Evolutionary conservation across 1,139 yeast genomes (phyloP).

Genomic region (Zygosaccharomyces sapae): DNA sequence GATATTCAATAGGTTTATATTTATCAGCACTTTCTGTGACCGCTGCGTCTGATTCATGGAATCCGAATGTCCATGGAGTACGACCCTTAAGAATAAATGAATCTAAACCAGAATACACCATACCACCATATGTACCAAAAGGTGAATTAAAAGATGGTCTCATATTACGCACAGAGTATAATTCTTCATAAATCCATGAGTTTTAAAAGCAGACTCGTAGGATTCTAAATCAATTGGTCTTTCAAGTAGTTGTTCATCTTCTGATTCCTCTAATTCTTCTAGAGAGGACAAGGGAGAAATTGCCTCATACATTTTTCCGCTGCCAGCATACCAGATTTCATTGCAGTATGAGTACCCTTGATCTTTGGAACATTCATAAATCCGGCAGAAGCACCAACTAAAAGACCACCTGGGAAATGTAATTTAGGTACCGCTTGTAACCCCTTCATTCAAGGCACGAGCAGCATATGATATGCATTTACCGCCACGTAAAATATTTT

Average conservation of each 20-base stretch:
- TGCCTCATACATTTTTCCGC: slow-evolving; percentile 75
- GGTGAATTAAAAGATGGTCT: slow-evolving; percentile 78
- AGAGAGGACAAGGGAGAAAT: slow-evolving; percentile 46
- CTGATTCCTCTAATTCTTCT: slow-evolving; percentile 43
- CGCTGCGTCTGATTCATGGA: slow-evolving; percentile 65
- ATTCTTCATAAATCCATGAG: slow-evolving; percentile 85
- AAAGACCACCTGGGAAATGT: slow-evolving; percentile 90
- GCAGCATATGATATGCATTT: slow-evolving; percentile 93
- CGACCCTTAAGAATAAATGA: slow-evolving; percentile 72
- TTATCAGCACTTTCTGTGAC: slow-evolving; percentile 64
- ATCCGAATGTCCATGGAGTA: slow-evolving; percentile 84
- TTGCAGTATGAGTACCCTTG: slow-evolving; percentile 97
- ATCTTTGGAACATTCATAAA: slow-evolving; percentile 95
- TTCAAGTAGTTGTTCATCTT: slow-evolving; percentile 37
- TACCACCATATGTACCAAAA: slow-evolving; percentile 75
- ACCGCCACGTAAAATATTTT: slow-evolving; percentile 76
- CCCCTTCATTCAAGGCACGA: slow-evolving; percentile 94
- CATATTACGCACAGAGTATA: slow-evolving; percentile 76
- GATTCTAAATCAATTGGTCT: slow-evolving; percentile 47
- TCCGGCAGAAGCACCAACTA: slow-evolving; percentile 95
- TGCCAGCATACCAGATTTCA: slow-evolving; percentile 91
- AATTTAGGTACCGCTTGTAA: slow-evolving; percentile 84
- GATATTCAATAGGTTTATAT: slow-evolving; percentile 71
- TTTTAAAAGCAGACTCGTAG: slow-evolving; percentile 62
- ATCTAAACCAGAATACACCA: slow-evolving; percentile 79